Conservation (phyloP, 2,329 filamentous ascomycete genomes). For the Aspergillus sp. region DNA sequence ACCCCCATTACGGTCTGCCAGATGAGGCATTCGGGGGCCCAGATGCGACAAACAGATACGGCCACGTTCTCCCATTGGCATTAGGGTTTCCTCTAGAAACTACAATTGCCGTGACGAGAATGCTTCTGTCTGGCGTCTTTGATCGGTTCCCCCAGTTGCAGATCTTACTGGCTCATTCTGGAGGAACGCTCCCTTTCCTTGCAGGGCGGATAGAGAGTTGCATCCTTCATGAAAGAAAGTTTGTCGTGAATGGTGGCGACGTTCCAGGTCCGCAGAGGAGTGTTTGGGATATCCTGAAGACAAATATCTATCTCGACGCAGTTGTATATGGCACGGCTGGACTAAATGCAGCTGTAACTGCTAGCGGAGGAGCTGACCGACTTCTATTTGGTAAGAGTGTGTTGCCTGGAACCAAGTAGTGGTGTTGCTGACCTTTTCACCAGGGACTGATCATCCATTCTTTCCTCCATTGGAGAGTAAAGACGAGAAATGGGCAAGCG, state of each 20-base stretch:
- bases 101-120: constrained; percentile 80
- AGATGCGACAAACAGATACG: constrained; percentile 64
- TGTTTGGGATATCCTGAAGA: constrained; percentile 62
- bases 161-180: constrained; percentile 80
- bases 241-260: constrained; percentile 60
- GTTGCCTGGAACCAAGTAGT: background rate
- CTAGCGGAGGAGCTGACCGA: constrained; percentile 41
- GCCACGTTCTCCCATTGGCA: constrained; percentile 80
- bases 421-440: constrained; percentile 3
- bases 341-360: constrained; percentile 72
- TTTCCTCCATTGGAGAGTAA: constrained; percentile 36
- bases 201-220: constrained; percentile 87
- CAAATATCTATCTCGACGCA: constrained; percentile 81
- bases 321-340: constrained; percentile 53
- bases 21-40: constrained; percentile 76
- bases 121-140: constrained; percentile 84
- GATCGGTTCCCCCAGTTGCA: constrained; percentile 65
- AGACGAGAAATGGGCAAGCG: constrained; percentile 40
- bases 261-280: constrained; percentile 55
- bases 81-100: constrained; percentile 90
- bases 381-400: constrained; percentile 35
- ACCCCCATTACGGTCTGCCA: constrained; percentile 88
- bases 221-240: constrained; percentile 73
- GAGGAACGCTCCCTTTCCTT: constrained; percentile 82
- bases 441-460: constrained; percentile 43